Conservation (phyloP, 2,329 filamentous ascomycete species). For the Alternaria hordeiaustralica region DNA sequence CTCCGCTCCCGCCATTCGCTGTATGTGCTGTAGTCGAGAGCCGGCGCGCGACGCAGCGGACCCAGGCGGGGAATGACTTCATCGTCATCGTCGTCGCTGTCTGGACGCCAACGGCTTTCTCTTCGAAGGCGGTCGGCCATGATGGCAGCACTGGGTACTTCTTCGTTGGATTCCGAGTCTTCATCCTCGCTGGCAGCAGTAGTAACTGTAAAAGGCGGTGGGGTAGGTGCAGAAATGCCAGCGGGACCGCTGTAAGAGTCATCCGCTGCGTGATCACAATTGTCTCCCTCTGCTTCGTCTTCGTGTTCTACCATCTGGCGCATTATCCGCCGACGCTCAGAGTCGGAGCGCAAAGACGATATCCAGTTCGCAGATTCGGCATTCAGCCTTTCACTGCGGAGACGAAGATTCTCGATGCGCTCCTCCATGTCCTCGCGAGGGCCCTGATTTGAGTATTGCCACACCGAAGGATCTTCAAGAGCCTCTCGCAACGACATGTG, state of each 20-base stretch:
- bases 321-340: constrained; percentile 16
- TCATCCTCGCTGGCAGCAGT: constrained; percentile 43
- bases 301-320: constrained; percentile 25
- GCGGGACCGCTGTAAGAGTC: constrained; percentile 28
- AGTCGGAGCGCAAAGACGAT: constrained; percentile 17
- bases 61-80: constrained; percentile 33
- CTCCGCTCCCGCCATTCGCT: constrained; percentile 34
- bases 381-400: constrained; percentile 21
- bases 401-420: constrained; percentile 32
- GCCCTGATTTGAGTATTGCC: constrained; percentile 36
- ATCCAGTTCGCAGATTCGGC: constrained; percentile 16
- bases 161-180: constrained; percentile 45
- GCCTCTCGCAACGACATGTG: constrained; percentile 44
- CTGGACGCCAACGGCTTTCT: constrained; percentile 46
- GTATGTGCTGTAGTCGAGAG: constrained; percentile 35
- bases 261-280: constrained; percentile 38
- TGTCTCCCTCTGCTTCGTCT: constrained; percentile 33
- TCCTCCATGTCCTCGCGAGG: constrained; percentile 36
- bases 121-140: constrained; percentile 50
- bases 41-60: constrained; percentile 29
- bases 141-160: constrained; percentile 46
- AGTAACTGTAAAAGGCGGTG: constrained; percentile 51
- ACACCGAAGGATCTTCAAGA: constrained; percentile 42
- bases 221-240: constrained; percentile 44
- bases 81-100: constrained; percentile 49